Conservation (phyloP, 192 early-diverging fungal genomes). For the Entomortierella parvispora region DNA sequence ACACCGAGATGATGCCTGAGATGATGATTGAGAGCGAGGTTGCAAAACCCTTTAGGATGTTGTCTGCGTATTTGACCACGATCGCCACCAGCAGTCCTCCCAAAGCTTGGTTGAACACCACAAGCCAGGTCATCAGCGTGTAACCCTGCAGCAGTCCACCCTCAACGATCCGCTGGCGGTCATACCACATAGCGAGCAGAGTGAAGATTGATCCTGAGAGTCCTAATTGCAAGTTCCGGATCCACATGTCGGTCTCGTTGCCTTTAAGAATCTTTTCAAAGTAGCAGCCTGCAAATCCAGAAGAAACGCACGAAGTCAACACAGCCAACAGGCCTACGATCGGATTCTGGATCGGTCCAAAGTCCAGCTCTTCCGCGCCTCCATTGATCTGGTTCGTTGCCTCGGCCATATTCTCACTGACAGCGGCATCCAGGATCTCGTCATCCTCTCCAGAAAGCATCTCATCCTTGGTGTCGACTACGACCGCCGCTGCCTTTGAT, state of each 20-base stretch:
- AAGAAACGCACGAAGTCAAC: conserved; percentile 78
- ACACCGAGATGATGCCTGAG: conserved; percentile 78
- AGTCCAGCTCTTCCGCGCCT: conserved; percentile 14
- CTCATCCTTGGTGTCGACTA: conserved; percentile 30
- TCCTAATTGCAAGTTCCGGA: conserved; percentile 83
- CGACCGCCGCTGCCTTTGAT: not conserved
- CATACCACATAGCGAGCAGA: conserved; percentile 75
- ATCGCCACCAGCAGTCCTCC: conserved; percentile 89
- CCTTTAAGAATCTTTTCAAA: conserved; percentile 92
- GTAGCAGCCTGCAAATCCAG: conserved; percentile 88
- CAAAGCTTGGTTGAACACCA: conserved; percentile 82
- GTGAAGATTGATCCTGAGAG: conserved; percentile 70
- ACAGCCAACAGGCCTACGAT: conserved; percentile 79
- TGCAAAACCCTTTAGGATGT: conserved; percentile 94
- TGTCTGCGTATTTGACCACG: conserved; percentile 94
- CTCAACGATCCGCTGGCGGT: conserved; percentile 64
- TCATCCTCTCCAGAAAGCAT: conserved; percentile 14
- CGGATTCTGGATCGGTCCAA: conserved; percentile 57
- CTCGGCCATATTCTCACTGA: conserved; percentile 24
- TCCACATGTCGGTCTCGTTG: conserved; percentile 80
- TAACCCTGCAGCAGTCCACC: conserved; percentile 86
- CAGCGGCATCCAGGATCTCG: conserved; percentile 24
- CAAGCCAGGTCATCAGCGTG: conserved; percentile 75
- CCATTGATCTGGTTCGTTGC: conserved; percentile 9
- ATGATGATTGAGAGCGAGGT: conserved; percentile 90